These are phyloP conservation scores for Podaxis rugospora DNA, from an alignment of 768 basidiomycete genomes.

Conservation along the genomic window DNA sequence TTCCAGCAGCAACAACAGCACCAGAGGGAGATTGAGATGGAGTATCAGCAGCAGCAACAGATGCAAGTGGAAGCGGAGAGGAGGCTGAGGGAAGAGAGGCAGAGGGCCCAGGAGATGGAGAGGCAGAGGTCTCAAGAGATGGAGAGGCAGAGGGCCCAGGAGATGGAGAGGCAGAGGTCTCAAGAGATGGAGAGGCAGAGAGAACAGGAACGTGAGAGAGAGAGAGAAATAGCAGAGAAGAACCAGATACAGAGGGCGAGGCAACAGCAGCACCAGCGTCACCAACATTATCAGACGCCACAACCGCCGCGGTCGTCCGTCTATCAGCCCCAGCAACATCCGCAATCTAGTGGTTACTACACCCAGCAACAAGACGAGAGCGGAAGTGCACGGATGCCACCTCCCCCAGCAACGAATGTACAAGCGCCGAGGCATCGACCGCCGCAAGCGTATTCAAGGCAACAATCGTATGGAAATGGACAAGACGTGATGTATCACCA, in stretches of 20 bases:
- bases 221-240: conserved; percentile 14
- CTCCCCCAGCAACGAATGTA: neutral
- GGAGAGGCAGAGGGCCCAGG: too few species aligned
- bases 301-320: neutral
- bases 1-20: conserved; percentile 21
- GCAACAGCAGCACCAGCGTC: conserved; percentile 15
- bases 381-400: conserved; percentile 10
- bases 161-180: too few species aligned
- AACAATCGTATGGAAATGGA: neutral
- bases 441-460: conserved; percentile 3
- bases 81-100: conserved; percentile 12
- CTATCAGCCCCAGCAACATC: conserved; percentile 4
- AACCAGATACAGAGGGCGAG: conserved; percentile 15
- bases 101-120: too few species aligned
- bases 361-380: conserved; percentile 16
- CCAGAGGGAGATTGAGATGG: conserved; percentile 7
- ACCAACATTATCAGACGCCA: too few species aligned
- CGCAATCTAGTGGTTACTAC: conserved; percentile 9
- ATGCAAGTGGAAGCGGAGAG: conserved; percentile 22
- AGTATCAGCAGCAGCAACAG: conserved; percentile 21
- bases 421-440: neutral
- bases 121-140: too few species aligned
- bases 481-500: neutral
- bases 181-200: neutral
- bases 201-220: conserved; percentile 16